These are phyloP conservation scores for Cercospora zeae-maydis DNA, from an alignment of 2,329 filamentous ascomycete species.

Conservation along the genomic window DNA sequence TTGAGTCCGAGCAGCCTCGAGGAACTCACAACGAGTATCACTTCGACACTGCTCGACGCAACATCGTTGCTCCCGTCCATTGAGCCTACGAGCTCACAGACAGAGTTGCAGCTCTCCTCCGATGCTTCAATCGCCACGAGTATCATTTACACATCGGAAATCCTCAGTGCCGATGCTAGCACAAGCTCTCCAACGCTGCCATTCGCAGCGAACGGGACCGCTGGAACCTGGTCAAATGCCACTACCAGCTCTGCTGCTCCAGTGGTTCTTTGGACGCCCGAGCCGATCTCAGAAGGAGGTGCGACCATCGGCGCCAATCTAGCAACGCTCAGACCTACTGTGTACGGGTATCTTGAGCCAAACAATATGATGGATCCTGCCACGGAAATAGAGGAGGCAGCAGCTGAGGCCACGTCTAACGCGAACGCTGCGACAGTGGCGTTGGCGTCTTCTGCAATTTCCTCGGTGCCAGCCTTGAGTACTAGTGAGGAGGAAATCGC, in stretches of 20 bases:
- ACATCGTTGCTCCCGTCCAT: background rate
- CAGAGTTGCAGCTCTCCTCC: background rate
- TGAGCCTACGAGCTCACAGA: background rate
- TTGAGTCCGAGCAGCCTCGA: too few species aligned
- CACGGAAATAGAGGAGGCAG: background rate
- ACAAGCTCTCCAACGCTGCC: background rate
- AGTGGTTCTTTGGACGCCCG: background rate
- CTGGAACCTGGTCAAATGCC: background rate
- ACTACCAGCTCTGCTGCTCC: background rate
- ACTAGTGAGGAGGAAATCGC: background rate
- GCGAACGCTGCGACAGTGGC: background rate
- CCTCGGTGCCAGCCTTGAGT: background rate
- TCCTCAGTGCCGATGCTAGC: background rate
- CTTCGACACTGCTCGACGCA: background rate
- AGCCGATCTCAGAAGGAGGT: background rate
- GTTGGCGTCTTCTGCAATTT: background rate
- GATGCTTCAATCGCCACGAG: background rate
- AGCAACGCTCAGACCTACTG: background rate
- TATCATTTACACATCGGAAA: background rate
- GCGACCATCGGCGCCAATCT: conserved; percentile 3
- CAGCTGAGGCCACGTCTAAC: background rate
- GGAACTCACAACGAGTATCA: background rate
- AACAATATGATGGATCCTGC: conserved; percentile 2
- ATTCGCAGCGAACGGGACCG: background rate
- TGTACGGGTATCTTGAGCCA: background rate